These are phyloP conservation scores for Posidonia oceanica DNA, from an alignment of 116 monocot species.

Conservation along the genomic window DNA sequence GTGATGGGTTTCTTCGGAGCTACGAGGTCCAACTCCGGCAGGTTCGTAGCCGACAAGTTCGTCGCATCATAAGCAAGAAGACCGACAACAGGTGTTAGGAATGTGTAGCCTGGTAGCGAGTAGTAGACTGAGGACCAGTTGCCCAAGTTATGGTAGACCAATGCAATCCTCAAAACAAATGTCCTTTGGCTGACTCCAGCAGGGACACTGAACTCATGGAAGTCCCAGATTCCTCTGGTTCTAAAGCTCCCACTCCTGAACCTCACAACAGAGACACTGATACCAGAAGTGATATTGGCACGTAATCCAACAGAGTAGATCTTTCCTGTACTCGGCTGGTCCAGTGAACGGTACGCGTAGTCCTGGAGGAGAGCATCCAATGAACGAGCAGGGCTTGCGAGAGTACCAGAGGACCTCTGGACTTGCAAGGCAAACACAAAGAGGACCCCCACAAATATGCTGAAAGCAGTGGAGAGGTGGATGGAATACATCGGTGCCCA, in stretches of 20 bases:
- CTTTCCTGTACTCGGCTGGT: constrained; percentile 51
- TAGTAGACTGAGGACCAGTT: constrained; percentile 64
- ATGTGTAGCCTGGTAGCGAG: constrained; percentile 51
- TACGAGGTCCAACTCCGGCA: constrained; percentile 40
- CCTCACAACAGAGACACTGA: constrained; percentile 40
- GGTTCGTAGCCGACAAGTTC: constrained; percentile 38
- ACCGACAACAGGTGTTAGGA: constrained; percentile 53
- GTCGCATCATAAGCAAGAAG: constrained; percentile 69
- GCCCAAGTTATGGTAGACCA: constrained; percentile 84
- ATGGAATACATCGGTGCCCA: no score
- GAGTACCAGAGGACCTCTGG: background rate
- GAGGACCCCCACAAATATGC: no score
- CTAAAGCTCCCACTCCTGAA: constrained; percentile 68
- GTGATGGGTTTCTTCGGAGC: constrained; percentile 36
- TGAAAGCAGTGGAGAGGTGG: no score
- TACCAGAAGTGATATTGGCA: constrained; percentile 44
- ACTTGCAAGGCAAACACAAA: no score
- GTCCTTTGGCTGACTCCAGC: constrained; percentile 41
- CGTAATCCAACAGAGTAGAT: constrained; percentile 34
- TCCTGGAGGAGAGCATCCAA: constrained; percentile 74
- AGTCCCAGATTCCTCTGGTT: constrained; percentile 33
- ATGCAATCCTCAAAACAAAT: constrained; percentile 48
- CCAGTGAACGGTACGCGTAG: constrained; percentile 57
- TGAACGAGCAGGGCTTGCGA: constrained; percentile 18
- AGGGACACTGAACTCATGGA: constrained; percentile 60